A percentile compares a stretch with the other conserved stretches of the same genome.
These are phyloP conservation scores for Phaseolus lunatus DNA, from an alignment of 306 rosid species.

Conservation along the genomic window DNA sequence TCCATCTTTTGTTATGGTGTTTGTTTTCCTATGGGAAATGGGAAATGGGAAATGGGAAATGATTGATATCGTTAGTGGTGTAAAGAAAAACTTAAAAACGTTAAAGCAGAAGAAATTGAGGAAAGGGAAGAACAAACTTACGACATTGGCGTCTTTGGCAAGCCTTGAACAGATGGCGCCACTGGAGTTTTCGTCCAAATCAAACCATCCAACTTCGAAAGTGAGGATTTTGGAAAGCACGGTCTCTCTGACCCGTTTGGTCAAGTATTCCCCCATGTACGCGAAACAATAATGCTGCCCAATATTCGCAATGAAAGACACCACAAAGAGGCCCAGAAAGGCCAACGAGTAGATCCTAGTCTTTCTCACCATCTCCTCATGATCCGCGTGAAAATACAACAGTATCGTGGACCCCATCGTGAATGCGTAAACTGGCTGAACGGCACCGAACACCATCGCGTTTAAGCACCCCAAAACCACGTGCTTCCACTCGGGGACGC, in stretches of 20 bases:
- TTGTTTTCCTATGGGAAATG: background rate
- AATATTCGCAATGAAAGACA: slow-evolving; percentile 43
- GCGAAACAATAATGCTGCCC: slow-evolving; percentile 58
- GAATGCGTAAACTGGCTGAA: slow-evolving; percentile 49
- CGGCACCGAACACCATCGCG: slow-evolving; percentile 51
- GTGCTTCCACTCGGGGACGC: slow-evolving; percentile 60
- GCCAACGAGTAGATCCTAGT: slow-evolving; percentile 21
- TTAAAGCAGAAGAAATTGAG: background rate
- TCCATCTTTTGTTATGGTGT: background rate
- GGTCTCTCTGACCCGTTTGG: slow-evolving; percentile 54
- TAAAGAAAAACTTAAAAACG: background rate
- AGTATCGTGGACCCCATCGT: slow-evolving; percentile 49
- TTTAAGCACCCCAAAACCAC: slow-evolving; percentile 49
- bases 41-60: background rate
- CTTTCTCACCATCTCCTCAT: slow-evolving; percentile 47
- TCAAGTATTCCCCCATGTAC: slow-evolving; percentile 58
- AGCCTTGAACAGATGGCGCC: slow-evolving; percentile 60
- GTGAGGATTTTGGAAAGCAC: slow-evolving; percentile 58
- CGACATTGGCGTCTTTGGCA: slow-evolving; percentile 62
- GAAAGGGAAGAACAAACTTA: background rate
- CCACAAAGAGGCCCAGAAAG: slow-evolving; percentile 44
- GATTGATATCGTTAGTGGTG: background rate
- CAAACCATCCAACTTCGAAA: slow-evolving; percentile 67
- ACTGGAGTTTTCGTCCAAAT: slow-evolving; percentile 52
- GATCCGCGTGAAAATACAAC: slow-evolving; percentile 45